Evolutionary conservation across 73 alveolate species (phyloP), one percentile per base, ranked within the genome.

Genomic region (Stentor coeruleus): DNA sequence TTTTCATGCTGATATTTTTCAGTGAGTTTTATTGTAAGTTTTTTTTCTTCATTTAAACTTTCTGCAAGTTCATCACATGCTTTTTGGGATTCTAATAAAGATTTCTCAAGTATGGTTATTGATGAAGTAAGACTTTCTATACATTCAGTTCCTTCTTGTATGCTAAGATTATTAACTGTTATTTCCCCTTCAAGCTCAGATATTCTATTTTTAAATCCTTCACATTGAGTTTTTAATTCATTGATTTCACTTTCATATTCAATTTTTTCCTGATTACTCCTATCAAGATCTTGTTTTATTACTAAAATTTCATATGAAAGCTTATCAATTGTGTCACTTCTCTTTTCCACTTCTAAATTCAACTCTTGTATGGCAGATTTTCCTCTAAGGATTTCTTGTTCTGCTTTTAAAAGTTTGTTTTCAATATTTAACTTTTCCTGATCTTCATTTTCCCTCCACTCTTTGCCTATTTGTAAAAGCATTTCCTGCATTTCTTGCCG

Each of bases 401-500:
- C 66, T 20, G 66, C 66, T 49, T 49, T 49, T 11, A 49, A 11
- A 49, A 49, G 66, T 49, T 20, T 49, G 20, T 49, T 49, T 49
- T 49, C 66, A 6, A 20, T 11, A 20, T 49, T 49, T 6, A 49
- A 11, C 20, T 66, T 66, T 26, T 66, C 42, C 33, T 66, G n/a
- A 2, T 66, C 79, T 1, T 31, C n/a, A 31, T 20, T 66, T 66
- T 66, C 37, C 26, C 37, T 20, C 37, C 79, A 66, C 33, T 66
- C 79, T 20, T 66, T 66, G n/a, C 79, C 79, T 26, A 66, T 66
- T 1, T 31, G n/a, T 33, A 20, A 20, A 20, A 66, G 41, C 79
- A 66, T 66, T 20, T 66, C 37, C 37, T 66, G 79, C 3, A 66
- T 37, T 2, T 66, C 79, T 33, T 66, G n/a, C 37, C 79, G n/a